These are phyloP conservation scores for Stachybotrys elegans DNA, from an alignment of 2,329 filamentous ascomycete species.

Conservation along the genomic window DNA sequence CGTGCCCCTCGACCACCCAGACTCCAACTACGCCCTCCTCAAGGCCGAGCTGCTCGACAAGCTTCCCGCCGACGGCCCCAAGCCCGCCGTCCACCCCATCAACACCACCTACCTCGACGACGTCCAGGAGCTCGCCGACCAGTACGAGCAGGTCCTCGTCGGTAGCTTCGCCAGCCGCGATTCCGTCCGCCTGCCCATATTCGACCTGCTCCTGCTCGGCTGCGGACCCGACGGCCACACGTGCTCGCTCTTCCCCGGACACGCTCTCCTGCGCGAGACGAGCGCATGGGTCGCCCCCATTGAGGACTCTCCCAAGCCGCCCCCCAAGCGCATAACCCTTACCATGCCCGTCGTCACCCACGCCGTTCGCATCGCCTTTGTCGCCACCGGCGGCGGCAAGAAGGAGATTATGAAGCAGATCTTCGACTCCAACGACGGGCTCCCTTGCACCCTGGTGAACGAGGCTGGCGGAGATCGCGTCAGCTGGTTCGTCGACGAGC, in stretches of 20 bases:
- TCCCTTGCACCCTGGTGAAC: constrained; percentile 89
- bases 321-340: constrained; percentile 83
- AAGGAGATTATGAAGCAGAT: constrained; percentile 89
- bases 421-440: constrained; percentile 70
- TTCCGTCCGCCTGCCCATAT: constrained; percentile 89
- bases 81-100: constrained; percentile 75
- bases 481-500: constrained; percentile 90
- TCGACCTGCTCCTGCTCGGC: constrained; percentile 88
- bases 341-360: constrained; percentile 88
- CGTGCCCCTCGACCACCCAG: constrained; percentile 83
- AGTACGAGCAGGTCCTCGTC: constrained; percentile 87
- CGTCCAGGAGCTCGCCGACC: constrained; percentile 85
- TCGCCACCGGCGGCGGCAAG: constrained; percentile 86
- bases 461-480: constrained; percentile 76
- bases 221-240: constrained; percentile 96
- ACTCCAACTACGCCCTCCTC: constrained; percentile 90
- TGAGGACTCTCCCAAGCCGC: constrained; percentile 91
- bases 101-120: constrained; percentile 62
- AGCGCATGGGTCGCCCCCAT: constrained; percentile 91
- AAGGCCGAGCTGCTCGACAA: constrained; percentile 86
- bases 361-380: constrained; percentile 80
- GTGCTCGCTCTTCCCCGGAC: constrained; percentile 90
- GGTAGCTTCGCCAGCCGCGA: constrained; percentile 84
- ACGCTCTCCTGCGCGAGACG: constrained; percentile 78
- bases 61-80: constrained; percentile 61